Conservation (phyloP, 768 basidiomycete species). For the Calvatia gigantea region DNA sequence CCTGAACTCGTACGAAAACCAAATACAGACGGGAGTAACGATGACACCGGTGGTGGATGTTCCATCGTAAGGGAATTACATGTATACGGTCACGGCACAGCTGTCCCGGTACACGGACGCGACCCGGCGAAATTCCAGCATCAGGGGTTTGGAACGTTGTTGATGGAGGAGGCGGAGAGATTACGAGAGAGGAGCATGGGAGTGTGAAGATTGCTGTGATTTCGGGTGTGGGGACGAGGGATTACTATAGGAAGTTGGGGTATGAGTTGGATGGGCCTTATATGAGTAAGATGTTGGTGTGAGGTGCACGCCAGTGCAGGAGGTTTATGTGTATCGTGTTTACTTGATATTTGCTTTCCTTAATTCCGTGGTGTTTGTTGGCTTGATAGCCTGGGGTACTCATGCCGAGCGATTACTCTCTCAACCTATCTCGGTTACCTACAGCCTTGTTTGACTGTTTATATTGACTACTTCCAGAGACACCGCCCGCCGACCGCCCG, state of each 20-base stretch:
- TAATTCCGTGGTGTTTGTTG: no score
- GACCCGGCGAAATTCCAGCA: slow-evolving; percentile 99
- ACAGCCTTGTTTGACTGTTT: no score
- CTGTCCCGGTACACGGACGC: slow-evolving; percentile 93
- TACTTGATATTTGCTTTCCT: no score
- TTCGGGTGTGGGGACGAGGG: slow-evolving; percentile 94
- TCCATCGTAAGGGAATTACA: slow-evolving; percentile 95
- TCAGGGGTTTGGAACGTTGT: slow-evolving; percentile 92
- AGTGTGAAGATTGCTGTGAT: slow-evolving; percentile 97
- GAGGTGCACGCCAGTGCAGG: no score
- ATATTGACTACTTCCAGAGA: no score
- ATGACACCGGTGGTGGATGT: slow-evolving; percentile 37
- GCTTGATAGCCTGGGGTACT: no score
- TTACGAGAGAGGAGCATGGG: slow-evolving; percentile 95
- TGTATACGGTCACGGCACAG: slow-evolving; percentile 98
- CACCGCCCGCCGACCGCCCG: no score
- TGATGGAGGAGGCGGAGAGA: slow-evolving; percentile 99
- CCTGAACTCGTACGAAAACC: slow-evolving; percentile 79
- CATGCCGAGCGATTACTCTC: no score
- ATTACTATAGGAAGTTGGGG: slow-evolving; percentile 93
- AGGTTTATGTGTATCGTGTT: no score
- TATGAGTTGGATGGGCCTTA: slow-evolving; percentile 96
- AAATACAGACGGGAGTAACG: slow-evolving; percentile 68
- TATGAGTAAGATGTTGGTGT: slow-evolving; percentile 84
- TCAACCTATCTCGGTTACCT: no score